Evolutionary conservation across 164 flowering plant genomes (phyloP).

Genomic region (Vitis rotundifolia): DNA sequence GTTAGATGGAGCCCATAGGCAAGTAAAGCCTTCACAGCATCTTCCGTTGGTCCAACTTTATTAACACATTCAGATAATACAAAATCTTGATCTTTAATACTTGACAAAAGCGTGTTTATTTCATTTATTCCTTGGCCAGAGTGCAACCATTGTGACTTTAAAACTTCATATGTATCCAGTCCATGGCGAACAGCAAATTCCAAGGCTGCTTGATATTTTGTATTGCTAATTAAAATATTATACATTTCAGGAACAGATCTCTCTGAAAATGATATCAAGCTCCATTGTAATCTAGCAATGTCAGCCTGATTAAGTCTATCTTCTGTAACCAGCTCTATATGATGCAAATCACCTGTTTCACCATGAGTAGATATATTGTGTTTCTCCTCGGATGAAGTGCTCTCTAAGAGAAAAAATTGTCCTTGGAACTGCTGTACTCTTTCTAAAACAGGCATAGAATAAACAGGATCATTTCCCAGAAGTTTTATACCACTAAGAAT

Average conservation of each 20-base stretch:
- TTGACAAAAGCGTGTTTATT: slow-evolving; percentile 53
- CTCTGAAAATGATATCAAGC: slow-evolving; percentile 64
- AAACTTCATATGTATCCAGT: slow-evolving; percentile 73
- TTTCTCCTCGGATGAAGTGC: slow-evolving; percentile 25
- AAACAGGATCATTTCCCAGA: slow-evolving; percentile 41
- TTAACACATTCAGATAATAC: slow-evolving; percentile 77
- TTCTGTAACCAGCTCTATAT: slow-evolving; percentile 23
- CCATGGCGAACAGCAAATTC: slow-evolving; percentile 72
- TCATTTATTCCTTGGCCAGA: slow-evolving; percentile 62
- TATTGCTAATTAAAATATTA: slow-evolving; percentile 49
- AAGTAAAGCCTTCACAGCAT: slow-evolving; percentile 69
- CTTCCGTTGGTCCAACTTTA: slow-evolving; percentile 79
- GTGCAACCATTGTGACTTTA: slow-evolving; percentile 84
- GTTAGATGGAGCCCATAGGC: slow-evolving; percentile 71
- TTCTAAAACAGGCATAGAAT: slow-evolving; percentile 65
- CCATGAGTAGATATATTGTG: slow-evolving; percentile 19
- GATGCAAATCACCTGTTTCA: slow-evolving; percentile 22
- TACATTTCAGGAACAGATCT: slow-evolving; percentile 78
- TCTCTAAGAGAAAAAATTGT: slow-evolving; percentile 68
- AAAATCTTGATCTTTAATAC: slow-evolving; percentile 74
- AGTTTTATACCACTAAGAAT: slow-evolving; percentile 37
- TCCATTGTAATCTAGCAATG: slow-evolving; percentile 50
- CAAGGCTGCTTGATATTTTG: slow-evolving; percentile 66
- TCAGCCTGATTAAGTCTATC: slow-evolving; percentile 30
- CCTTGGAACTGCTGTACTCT: slow-evolving; percentile 53